Percentiles rank a stretch among this genome's conserved stretches.
phyloP scores from a whole-genome alignment of 2,329 filamentous ascomycete genomes.

The Aulographum hederae region DNA sequence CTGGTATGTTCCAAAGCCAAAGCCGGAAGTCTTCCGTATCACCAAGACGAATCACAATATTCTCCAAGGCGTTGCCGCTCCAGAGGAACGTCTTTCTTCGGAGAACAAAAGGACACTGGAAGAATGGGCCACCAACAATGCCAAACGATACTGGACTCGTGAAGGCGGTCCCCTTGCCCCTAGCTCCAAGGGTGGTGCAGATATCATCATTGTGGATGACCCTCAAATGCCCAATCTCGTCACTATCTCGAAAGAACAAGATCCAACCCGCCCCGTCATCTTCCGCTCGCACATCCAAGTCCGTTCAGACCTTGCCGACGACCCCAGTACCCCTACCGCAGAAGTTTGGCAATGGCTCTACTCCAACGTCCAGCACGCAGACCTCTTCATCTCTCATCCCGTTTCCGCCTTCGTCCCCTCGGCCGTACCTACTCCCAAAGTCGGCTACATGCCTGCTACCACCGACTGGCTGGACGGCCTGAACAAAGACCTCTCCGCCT shows the following conservation, averaged over 20 bases:
- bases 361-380: conserved; percentile 49
- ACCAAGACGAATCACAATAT: conserved; percentile 86
- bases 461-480: conserved; percentile 74
- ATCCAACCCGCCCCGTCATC: conserved; percentile 57
- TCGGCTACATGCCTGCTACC: conserved; percentile 61
- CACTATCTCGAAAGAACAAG: conserved; percentile 50
- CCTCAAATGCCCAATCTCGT: conserved; percentile 72
- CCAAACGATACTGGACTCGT: conserved; percentile 54
- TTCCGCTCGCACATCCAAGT: conserved; percentile 76
- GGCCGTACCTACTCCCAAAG: conserved; percentile 44
- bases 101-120: conserved; percentile 45
- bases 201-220: conserved; percentile 64
- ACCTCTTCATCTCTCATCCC: conserved; percentile 70
- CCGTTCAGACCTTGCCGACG: conserved; percentile 50
- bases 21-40: conserved; percentile 61
- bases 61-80: conserved; percentile 56
- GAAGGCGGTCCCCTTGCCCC: conserved; percentile 47
- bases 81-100: conserved; percentile 42
- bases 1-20: conserved; percentile 67
- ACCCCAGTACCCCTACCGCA: conserved; percentile 45
- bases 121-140: conserved; percentile 58
- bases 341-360: conserved; percentile 63
- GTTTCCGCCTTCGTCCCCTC: conserved; percentile 57
- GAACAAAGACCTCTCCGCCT: conserved; percentile 55
- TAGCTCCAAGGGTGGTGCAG: conserved; percentile 51